Conservation (phyloP, 306 rosid genomes). For the Clitoria ternatea region DNA sequence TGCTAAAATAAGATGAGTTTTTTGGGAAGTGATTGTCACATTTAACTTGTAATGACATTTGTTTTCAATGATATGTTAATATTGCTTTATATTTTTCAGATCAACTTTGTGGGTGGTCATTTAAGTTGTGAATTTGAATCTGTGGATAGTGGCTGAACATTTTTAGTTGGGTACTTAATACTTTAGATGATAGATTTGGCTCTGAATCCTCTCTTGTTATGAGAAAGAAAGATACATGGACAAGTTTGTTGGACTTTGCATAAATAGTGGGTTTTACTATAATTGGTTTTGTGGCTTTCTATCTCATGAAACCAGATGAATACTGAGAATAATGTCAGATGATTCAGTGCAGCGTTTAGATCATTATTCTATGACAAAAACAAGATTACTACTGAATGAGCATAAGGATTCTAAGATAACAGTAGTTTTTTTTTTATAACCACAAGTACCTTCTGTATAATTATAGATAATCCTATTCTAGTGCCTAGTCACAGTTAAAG, state of each 20-base stretch:
- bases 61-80: not conserved
- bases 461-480: too few relatives aligned
- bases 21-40: not conserved
- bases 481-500: too few relatives aligned
- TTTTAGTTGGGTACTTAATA: not conserved
- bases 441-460: too few relatives aligned
- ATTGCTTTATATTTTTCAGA: not conserved
- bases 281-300: not conserved
- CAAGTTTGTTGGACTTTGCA: not conserved
- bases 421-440: too few relatives aligned
- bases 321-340: not conserved
- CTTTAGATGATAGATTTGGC: not conserved
- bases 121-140: slow-evolving; percentile 11
- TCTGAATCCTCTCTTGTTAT: not conserved
- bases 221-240: not conserved
- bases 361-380: not conserved
- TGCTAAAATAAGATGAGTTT: not conserved
- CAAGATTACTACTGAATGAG: not conserved
- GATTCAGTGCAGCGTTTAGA: not conserved
- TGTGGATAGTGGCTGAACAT: not conserved
- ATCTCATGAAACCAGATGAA: not conserved
- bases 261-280: not conserved
- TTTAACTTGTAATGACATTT: not conserved
- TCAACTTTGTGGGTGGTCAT: not conserved
- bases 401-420: not conserved